Evolutionary conservation across 129 eudicot genomes (phyloP).

Genomic region (Lactuca sativa): DNA sequence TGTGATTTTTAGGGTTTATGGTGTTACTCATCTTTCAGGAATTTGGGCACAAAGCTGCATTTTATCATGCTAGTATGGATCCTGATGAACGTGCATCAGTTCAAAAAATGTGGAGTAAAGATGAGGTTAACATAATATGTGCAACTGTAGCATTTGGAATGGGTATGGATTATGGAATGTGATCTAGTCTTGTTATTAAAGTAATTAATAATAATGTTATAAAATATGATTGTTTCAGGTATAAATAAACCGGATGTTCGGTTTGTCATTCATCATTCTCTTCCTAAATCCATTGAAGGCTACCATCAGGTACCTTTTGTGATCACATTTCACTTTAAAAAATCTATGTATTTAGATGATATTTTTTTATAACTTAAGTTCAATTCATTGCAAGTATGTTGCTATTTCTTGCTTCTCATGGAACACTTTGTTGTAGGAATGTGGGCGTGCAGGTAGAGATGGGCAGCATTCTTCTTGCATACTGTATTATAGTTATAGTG

Average conservation of each 20-base stretch:
- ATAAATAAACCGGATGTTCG: constrained; percentile 96
- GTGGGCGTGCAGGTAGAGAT: constrained; percentile 99
- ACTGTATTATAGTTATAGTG: constrained; percentile 80
- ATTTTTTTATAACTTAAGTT: too few species aligned
- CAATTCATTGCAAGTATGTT: too few species aligned
- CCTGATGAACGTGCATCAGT: constrained; percentile 65
- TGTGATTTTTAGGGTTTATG: constrained; percentile 2
- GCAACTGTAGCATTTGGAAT: constrained; percentile 99
- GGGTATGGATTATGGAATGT: constrained; percentile 49
- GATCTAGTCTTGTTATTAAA: constrained; percentile 15
- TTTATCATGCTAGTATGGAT: constrained; percentile 93
- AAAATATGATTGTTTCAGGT: constrained; percentile 50
- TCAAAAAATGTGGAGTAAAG: constrained; percentile 96
- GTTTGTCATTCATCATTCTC: constrained; percentile 94
- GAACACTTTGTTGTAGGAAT: constrained; percentile 52
- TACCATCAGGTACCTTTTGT: constrained; percentile 75
- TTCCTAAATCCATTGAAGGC: constrained; percentile 98
- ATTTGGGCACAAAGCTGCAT: constrained; percentile 83
- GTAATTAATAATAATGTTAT: constrained; percentile 19
- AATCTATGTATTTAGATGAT: too few species aligned
- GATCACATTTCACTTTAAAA: neutral
- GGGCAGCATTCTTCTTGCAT: constrained; percentile 84
- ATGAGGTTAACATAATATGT: constrained; percentile 83
- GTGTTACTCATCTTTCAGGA: constrained; percentile 44
- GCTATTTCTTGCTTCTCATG: constrained; percentile 9